Base-by-base conservation (phyloP, 768 basidiomycete species). In the Suillus weaverae region DNA sequence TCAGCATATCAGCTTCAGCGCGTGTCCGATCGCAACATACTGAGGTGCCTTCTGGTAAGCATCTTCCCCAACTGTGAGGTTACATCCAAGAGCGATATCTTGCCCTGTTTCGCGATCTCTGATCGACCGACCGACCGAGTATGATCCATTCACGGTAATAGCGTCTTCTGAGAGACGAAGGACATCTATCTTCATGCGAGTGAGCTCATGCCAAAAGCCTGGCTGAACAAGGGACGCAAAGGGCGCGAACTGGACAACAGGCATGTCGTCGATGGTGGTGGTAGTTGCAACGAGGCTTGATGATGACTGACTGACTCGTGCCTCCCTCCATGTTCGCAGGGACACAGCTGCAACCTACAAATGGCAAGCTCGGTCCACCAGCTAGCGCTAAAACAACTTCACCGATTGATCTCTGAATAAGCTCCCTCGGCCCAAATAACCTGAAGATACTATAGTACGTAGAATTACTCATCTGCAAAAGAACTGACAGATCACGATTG, bases 151-250 rank as follows among this genome's bases (percentile, higher is more conserved):
- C 55, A 97, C 77, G 1, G 88, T 76, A 10, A 94, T 70, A 0
- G 87, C 81, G 4, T 85, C 86, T 66, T 96, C 91, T 3, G 90
- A 90, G 32, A 99, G 85, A 66, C 87, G 87, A 48, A 96, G 86
- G 16, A 92, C 88, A 74, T 98, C 94, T 71, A 99, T 88, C 83
- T 99, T 99, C 78, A 95, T 78, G 35, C 84, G 79, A 2, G 93
- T 92, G 46, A 99, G 89, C 60, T 89, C 86, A 69, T 97, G 92
- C 95, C 96, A 99, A 76, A 99, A 95, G 3, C 88, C 83, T 1
- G 97, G 96, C 66, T 94, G 89, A 2, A 97, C 91, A 51, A 92
- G 83, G 9, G 95, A 95, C 5, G 89, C 82, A 70, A 99, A 89
- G 0, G 96, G 95, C 50, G 89, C 82, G 73, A 99, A 99, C 76